Base-by-base conservation (phyloP, 2,329 filamentous ascomycete genomes). In the Calonectria ilicicola region DNA sequence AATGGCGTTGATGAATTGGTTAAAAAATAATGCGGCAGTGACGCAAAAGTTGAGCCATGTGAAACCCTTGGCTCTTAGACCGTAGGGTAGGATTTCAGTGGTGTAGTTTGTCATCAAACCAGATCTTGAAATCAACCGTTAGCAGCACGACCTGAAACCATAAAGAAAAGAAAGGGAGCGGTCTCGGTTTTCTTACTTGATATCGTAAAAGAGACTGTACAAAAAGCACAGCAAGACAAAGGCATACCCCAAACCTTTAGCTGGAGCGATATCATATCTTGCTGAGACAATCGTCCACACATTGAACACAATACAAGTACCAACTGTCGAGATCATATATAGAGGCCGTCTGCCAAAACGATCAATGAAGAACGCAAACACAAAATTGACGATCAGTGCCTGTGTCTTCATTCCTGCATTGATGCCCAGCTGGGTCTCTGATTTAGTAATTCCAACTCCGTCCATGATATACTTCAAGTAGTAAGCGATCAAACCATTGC, bases 401-500 rank as follows among this genome's bases (percentile, higher is more conserved):
- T 68, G 49, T 10, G 53, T 68, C 53, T 68, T 68, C 65, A 68
- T 62, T 14, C 65, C 65, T 19, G 53, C 65, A 19, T 62, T 68
- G 42, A 62, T 68, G 10, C 65, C 65, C 0, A 68, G 44, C 65
- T 68, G 53, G 0, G 53, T 68, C 53, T 68, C 53, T 8, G 53
- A 40, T 14, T 68, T 62, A n/a, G 53, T 62, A 1, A 77, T 77
- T 0, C 75, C 75, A 2, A 77, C 73, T 0, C 71, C 64, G 2
- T 77, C 75, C 17, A 69, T 88, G 71, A 93, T 86, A 51, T 86
- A 84, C 56, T 90, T 89, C 70, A 91, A 89, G 78, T 93, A 93
- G 80, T 93, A 92, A 62, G 87, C 89, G 75, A 93, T 90, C 5
- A 93, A 83, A 12, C 89, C 91, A 77, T 93, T 93, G 42, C 91